phyloP scores from a whole-genome alignment of 1,139 yeast species.

The Meyerozyma athensensis region DNA sequence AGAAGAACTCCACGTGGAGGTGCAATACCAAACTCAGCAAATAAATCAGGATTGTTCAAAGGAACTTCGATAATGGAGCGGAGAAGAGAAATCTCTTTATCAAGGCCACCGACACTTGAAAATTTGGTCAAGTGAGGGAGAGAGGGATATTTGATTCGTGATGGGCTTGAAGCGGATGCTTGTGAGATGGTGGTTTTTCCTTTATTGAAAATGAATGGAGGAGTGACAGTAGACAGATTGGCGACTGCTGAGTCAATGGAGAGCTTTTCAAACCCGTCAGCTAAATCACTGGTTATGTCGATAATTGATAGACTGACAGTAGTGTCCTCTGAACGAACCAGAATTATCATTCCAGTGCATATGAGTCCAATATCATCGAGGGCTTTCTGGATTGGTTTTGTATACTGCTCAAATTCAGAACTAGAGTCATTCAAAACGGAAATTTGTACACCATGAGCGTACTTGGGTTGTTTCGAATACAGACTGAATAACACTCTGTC shows the following conservation, averaged over 20 bases:
- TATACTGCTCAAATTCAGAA: constrained; percentile 7
- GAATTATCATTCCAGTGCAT: constrained; percentile 46
- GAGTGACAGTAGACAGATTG: constrained; percentile 27
- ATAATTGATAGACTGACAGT: constrained; percentile 13
- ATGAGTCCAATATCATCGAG: constrained; percentile 50
- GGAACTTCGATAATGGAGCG: constrained; percentile 77
- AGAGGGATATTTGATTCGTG: constrained; percentile 29
- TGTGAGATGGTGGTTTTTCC: constrained; percentile 28
- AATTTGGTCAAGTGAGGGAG: constrained; percentile 41
- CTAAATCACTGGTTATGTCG: constrained; percentile 17
- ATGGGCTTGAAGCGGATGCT: constrained; percentile 11
- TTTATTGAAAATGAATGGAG: constrained; percentile 41
- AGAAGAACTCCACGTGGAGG: constrained; percentile 88
- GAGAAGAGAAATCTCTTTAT: constrained; percentile 55
- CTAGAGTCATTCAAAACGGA: constrained; percentile 4
- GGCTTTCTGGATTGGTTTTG: constrained; percentile 27
- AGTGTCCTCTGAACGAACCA: constrained; percentile 4
- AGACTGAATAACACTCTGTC: constrained; percentile 58
- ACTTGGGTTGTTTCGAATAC: constrained; percentile 44
- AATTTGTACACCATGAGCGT: constrained; percentile 24
- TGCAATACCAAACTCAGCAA: constrained; percentile 77
- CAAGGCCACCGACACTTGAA: constrained; percentile 71
- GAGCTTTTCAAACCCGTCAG: not conserved
- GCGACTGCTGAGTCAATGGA: not conserved
- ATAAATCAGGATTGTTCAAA: constrained; percentile 68